Evolutionary conservation across 306 rosid genomes (phyloP).

Genomic region (cucumber (Cucumis sativus)): DNA sequence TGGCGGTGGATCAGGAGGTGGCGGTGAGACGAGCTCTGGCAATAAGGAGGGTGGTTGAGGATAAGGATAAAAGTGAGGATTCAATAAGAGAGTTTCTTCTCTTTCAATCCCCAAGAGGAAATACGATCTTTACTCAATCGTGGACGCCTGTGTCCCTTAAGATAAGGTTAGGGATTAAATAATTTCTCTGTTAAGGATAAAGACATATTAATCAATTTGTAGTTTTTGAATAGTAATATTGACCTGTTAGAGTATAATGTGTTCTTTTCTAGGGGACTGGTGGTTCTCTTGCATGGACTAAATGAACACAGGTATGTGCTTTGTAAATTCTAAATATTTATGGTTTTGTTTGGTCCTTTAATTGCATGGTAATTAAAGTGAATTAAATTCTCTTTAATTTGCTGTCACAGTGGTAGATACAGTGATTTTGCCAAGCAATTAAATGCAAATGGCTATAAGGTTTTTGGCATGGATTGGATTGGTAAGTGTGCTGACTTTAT

Average conservation of each 20-base stretch:
- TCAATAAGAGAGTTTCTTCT: slow-evolving; percentile 39
- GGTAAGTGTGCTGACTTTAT: slow-evolving; percentile 36
- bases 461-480: slow-evolving; percentile 93
- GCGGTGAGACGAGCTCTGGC: slow-evolving; percentile 60
- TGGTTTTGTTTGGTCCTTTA: not conserved
- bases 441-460: slow-evolving; percentile 75
- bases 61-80: slow-evolving; percentile 34
- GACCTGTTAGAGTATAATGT: not conserved
- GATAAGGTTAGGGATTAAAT: slow-evolving; percentile 33
- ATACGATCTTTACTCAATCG: slow-evolving; percentile 63
- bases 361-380: not conserved
- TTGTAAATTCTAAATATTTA: not conserved
- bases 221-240: not conserved
- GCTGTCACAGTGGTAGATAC: slow-evolving; percentile 63
- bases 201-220: too few relatives aligned
- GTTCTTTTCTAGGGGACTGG: slow-evolving; percentile 57
- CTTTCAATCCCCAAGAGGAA: slow-evolving; percentile 41
- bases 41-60: slow-evolving; percentile 40
- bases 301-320: slow-evolving; percentile 81
- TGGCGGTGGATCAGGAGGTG: slow-evolving; percentile 31
- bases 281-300: slow-evolving; percentile 79
- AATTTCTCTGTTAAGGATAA: not conserved
- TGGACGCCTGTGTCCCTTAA: slow-evolving; percentile 48
- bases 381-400: slow-evolving; percentile 9
- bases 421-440: slow-evolving; percentile 62